Evolutionary conservation across 164 flowering plant species (phyloP).

Genomic region (Tinospora cordifolia): DNA sequence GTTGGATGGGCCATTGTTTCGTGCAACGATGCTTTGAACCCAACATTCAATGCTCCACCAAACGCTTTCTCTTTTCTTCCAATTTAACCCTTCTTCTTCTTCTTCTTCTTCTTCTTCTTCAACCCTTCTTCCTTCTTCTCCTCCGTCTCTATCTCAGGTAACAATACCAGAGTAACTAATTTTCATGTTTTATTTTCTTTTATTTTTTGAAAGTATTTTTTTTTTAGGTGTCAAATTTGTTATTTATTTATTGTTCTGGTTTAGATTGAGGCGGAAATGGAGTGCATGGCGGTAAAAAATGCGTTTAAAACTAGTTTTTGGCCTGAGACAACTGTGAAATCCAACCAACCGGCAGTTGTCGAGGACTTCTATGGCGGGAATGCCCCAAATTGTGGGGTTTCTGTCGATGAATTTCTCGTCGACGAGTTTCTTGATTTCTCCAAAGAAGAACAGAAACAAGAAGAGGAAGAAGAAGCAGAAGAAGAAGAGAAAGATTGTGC

Average conservation of each 20-base stretch:
- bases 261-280: constrained; percentile 22
- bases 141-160: not conserved
- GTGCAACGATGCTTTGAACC: constrained; percentile 32
- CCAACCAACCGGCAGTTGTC: constrained; percentile 18
- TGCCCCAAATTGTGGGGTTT: too few species aligned
- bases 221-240: too few species aligned
- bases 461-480: constrained; percentile 12
- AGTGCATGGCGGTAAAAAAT: constrained; percentile 32
- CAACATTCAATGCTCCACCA: constrained; percentile 38
- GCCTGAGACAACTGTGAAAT: constrained; percentile 18
- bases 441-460: constrained; percentile 23
- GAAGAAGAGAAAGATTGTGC: constrained; percentile 15
- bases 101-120: constrained; percentile 3
- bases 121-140: constrained; percentile 4
- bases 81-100: constrained; percentile 11
- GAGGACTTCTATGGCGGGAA: constrained; percentile 23
- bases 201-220: too few species aligned
- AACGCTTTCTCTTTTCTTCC: constrained; percentile 9
- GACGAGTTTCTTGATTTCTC: constrained; percentile 66
- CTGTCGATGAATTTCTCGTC: constrained; percentile 49
- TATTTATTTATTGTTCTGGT: too few species aligned
- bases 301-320: constrained; percentile 52
- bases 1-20: constrained; percentile 31
- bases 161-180: too few species aligned
- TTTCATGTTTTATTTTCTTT: too few species aligned